Conservation (phyloP, 495 filamentous ascomycete genomes). For the Melanomma pulvis-pyrius region DNA sequence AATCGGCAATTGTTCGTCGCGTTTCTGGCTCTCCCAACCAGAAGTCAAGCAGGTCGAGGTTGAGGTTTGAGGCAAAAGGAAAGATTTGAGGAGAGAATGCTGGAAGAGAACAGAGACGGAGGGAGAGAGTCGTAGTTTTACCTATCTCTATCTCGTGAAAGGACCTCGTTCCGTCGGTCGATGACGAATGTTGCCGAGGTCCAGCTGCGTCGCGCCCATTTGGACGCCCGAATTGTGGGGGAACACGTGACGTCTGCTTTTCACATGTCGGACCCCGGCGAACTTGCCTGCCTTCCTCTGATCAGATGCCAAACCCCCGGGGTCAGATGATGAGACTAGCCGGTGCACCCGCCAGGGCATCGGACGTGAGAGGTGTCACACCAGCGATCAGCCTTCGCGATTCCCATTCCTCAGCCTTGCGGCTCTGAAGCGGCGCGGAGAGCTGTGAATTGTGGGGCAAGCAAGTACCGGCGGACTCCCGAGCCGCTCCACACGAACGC, state of each 20-base stretch:
- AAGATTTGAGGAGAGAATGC: not conserved
- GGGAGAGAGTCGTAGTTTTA: not conserved
- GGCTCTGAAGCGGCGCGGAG: not conserved
- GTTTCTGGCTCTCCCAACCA: not conserved
- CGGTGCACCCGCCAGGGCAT: not conserved
- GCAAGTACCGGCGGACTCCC: not conserved
- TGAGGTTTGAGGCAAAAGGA: not conserved
- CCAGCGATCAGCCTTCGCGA: not conserved
- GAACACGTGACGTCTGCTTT: not conserved
- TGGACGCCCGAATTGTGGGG: not conserved
- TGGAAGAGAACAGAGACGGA: not conserved
- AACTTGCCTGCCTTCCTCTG: not conserved
- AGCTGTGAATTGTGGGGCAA: not conserved
- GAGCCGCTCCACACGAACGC: not conserved
- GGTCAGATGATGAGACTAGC: constrained; percentile 3
- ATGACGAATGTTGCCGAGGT: constrained; percentile 1
- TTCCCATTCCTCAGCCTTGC: not conserved
- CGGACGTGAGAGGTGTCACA: not conserved
- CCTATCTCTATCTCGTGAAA: not conserved
- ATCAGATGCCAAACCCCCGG: not conserved
- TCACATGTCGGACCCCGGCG: not conserved
- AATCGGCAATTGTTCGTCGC: not conserved
- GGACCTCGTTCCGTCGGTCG: not conserved
- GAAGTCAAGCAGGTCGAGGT: not conserved
- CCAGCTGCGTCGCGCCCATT: not conserved